Evolutionary conservation across 2,329 filamentous ascomycete genomes (phyloP).

Genomic region (Xylariaceae sp.): DNA sequence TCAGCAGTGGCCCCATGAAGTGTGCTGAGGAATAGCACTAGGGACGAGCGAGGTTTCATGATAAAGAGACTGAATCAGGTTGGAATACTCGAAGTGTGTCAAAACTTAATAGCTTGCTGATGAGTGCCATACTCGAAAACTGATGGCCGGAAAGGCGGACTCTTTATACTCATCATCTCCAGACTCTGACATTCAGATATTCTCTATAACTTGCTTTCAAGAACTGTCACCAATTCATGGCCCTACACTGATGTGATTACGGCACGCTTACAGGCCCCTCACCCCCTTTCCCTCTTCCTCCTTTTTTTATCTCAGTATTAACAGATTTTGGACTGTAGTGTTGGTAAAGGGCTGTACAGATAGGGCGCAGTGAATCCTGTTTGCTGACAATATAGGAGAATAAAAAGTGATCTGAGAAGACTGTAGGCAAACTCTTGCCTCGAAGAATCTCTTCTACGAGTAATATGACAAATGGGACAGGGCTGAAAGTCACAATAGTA

Average conservation of each 20-base stretch:
- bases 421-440: background rate
- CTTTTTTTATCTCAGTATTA: background rate
- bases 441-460: background rate
- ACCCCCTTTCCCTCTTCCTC: background rate
- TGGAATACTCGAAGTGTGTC: background rate
- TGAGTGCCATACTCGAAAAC: background rate
- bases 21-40: background rate
- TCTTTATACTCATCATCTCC: conserved; percentile 5
- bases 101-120: background rate
- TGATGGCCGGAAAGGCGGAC: background rate
- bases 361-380: background rate
- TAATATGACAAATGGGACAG: background rate
- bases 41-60: background rate
- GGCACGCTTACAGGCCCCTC: background rate
- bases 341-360: background rate
- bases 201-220: background rate
- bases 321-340: too few species aligned
- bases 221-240: background rate
- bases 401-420: background rate
- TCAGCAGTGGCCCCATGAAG: background rate
- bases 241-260: background rate
- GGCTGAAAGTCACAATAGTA: too few species aligned
- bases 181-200: background rate
- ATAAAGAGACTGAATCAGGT: background rate
- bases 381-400: too few species aligned